phyloP scores from a whole-genome alignment of 176 grass and related monocot genomes.

The Phoenix dactylifera region DNA sequence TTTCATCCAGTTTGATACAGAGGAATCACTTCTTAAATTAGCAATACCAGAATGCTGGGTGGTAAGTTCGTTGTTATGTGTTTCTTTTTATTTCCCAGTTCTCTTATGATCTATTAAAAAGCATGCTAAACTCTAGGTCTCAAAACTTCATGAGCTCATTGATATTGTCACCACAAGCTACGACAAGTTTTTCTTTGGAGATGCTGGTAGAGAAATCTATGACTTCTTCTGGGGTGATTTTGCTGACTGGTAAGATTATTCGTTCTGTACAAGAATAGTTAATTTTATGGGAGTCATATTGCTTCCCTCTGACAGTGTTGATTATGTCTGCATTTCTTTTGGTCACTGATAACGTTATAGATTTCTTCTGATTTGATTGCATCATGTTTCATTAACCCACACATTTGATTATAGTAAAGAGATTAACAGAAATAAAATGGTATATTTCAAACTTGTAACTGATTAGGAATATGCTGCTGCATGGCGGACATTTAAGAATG shows the following conservation, averaged over 20 bases:
- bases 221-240: constrained; percentile 96
- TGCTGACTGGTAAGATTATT: constrained; percentile 81
- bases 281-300: no score
- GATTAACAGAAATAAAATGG: no score
- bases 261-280: no score
- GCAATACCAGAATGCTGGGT: constrained; percentile 92
- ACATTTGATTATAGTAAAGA: no score
- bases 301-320: no score
- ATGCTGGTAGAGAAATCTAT: constrained; percentile 97
- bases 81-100: constrained; percentile 16
- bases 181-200: constrained; percentile 94
- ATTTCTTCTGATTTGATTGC: no score
- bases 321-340: no score
- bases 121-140: constrained; percentile 46
- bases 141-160: constrained; percentile 86
- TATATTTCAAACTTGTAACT: no score
- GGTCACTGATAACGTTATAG: no score
- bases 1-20: constrained; percentile 57
- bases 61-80: constrained; percentile 39
- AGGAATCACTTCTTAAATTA: constrained; percentile 56
- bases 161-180: constrained; percentile 76
- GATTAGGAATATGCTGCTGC: no score
- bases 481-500: no score
- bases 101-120: constrained; percentile 24
- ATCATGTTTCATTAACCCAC: no score